A percentile compares a stretch with the other conserved stretches of the same genome.
Conservation (phyloP, 2,329 filamentous ascomycete genomes). For the Malbranchea zuffiana region DNA sequence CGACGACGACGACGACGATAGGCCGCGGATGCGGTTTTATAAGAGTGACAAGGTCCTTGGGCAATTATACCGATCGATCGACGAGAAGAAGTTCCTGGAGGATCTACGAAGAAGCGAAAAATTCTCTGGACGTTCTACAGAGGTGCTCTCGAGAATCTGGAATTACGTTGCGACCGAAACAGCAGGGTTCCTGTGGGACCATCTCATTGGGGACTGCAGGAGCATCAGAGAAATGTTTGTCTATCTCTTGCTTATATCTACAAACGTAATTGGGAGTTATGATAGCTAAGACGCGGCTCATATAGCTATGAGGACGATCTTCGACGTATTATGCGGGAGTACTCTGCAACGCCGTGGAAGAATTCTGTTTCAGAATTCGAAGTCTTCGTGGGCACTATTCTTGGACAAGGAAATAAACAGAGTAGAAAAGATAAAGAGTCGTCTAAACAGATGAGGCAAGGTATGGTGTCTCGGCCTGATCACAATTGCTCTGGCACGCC, state of each 20-base stretch:
- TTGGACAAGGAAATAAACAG: slow-evolving; percentile 18
- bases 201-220: slow-evolving; percentile 13
- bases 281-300: neutral
- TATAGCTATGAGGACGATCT: slow-evolving; percentile 15
- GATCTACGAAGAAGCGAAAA: slow-evolving; percentile 34
- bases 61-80: slow-evolving; percentile 57
- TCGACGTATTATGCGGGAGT: slow-evolving; percentile 17
- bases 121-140: slow-evolving; percentile 4
- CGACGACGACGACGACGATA: slow-evolving; percentile 38
- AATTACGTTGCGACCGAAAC: slow-evolving; percentile 17
- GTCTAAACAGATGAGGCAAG: slow-evolving; percentile 18
- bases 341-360: slow-evolving; percentile 17
- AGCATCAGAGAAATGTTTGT: slow-evolving; percentile 18
- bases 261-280: neutral
- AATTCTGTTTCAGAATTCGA: slow-evolving; percentile 16
- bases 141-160: slow-evolving; percentile 21
- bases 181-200: slow-evolving; percentile 19
- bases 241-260: neutral
- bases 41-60: slow-evolving; percentile 58
- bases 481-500: neutral
- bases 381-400: slow-evolving; percentile 15
- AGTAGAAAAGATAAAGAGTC: slow-evolving; percentile 17
- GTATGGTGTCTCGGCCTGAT: slow-evolving; percentile 8
- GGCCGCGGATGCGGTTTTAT: slow-evolving; percentile 49
- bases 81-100: slow-evolving; percentile 57